These are phyloP conservation scores for Ramaria sp. DNA, from an alignment of 768 basidiomycete genomes.

Conservation along the genomic window DNA sequence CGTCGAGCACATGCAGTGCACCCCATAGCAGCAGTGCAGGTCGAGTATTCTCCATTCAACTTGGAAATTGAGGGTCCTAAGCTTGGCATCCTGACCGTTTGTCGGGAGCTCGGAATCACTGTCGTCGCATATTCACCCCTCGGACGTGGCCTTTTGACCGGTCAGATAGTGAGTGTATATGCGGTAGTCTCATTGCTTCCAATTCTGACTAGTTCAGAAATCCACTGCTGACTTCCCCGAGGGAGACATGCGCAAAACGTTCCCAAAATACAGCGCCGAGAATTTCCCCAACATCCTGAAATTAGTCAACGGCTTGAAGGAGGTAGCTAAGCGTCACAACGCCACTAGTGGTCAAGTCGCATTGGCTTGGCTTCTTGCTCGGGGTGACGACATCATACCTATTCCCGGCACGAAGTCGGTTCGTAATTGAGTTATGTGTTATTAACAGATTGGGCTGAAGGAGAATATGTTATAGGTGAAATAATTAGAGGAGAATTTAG, in stretches of 20 bases:
- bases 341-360: conserved; percentile 35
- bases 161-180: too few species aligned
- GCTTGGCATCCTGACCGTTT: conserved; percentile 30
- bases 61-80: conserved; percentile 35
- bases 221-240: conserved; percentile 31
- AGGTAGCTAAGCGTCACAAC: conserved; percentile 24
- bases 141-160: conserved; percentile 39
- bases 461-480: too few species aligned
- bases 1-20: conserved; percentile 41
- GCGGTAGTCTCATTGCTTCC: too few species aligned
- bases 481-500: too few species aligned
- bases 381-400: conserved; percentile 34
- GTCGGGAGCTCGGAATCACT: conserved; percentile 36
- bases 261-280: conserved; percentile 23
- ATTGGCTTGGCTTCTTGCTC: conserved; percentile 37
- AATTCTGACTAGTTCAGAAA: conserved; percentile 21
- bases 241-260: conserved; percentile 26
- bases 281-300: conserved; percentile 37
- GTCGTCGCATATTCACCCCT: conserved; percentile 43
- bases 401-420: conserved; percentile 36
- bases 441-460: too few species aligned
- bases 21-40: conserved; percentile 37
- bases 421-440: background rate
- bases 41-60: conserved; percentile 41
- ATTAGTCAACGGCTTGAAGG: conserved; percentile 24